These are phyloP conservation scores for Hyaloscypha finlandica DNA, from an alignment of 495 filamentous ascomycete genomes.

Conservation along the genomic window DNA sequence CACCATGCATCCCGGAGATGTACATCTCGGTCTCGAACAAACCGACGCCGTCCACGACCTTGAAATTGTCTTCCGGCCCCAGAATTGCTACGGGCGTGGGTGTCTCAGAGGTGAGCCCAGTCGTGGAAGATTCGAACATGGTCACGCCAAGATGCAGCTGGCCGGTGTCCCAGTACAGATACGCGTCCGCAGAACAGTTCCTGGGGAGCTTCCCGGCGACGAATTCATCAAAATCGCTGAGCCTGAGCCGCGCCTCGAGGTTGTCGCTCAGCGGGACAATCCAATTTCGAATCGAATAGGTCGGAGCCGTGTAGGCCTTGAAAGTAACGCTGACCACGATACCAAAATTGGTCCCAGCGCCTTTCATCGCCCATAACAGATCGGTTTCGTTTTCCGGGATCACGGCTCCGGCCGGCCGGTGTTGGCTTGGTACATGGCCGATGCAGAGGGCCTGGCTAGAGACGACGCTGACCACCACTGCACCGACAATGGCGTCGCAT, in stretches of 20 bases:
- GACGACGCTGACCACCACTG: constrained; percentile 56
- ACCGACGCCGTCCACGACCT: constrained; percentile 48
- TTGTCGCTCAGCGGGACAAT: constrained; percentile 46
- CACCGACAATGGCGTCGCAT: constrained; percentile 63
- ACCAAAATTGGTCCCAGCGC: constrained; percentile 64
- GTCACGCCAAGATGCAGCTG: constrained; percentile 56
- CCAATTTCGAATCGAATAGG: constrained; percentile 52
- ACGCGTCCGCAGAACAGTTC: constrained; percentile 56
- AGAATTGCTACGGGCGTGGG: constrained; percentile 34
- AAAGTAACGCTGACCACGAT: constrained; percentile 63
- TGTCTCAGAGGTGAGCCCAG: constrained; percentile 32
- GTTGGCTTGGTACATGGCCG: constrained; percentile 53
- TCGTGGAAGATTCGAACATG: constrained; percentile 47
- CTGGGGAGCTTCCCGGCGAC: constrained; percentile 44
- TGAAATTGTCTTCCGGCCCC: constrained; percentile 40
- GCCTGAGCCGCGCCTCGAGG: constrained; percentile 39
- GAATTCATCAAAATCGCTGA: constrained; percentile 47
- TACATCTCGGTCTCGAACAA: constrained; percentile 65
- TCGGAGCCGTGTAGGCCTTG: constrained; percentile 48
- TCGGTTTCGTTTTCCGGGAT: constrained; percentile 51
- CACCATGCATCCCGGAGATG: constrained; percentile 61
- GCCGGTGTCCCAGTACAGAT: constrained; percentile 54
- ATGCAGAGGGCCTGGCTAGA: constrained; percentile 51
- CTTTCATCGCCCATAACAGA: constrained; percentile 62
- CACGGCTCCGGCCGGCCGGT: constrained; percentile 48